Evolutionary conservation across 2,329 filamentous ascomycete species (phyloP).

Genomic region (Clarireedia sp.): DNA sequence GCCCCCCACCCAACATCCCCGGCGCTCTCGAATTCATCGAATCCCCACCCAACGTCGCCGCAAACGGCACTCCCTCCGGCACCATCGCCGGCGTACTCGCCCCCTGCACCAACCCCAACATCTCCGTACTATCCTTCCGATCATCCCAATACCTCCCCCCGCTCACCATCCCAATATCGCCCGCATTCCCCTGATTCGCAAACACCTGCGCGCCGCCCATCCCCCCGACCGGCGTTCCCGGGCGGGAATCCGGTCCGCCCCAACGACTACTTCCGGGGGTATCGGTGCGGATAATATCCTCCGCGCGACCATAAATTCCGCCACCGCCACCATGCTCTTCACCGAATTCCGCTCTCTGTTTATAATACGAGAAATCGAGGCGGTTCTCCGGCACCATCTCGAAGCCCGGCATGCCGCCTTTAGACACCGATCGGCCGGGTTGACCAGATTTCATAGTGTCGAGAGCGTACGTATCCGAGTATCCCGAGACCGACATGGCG

Average conservation of each 20-base stretch:
- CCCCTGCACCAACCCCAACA: not conserved
- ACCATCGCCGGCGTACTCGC: not conserved
- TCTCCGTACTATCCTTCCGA: not conserved
- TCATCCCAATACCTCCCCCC: not conserved
- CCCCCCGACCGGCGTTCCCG: constrained; percentile 16
- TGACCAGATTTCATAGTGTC: constrained; percentile 59
- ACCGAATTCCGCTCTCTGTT: constrained; percentile 79
- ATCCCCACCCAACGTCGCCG: not conserved
- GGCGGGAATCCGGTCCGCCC: constrained; percentile 17
- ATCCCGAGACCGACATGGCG: constrained; percentile 55
- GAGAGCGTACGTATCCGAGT: constrained; percentile 75
- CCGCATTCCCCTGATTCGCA: not conserved
- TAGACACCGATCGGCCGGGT: constrained; percentile 32
- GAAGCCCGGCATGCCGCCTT: constrained; percentile 56
- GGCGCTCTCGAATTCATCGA: constrained; percentile 32
- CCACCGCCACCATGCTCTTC: constrained; percentile 76
- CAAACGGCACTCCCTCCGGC: not conserved
- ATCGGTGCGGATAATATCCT: constrained; percentile 42
- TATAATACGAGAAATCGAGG: constrained; percentile 83
- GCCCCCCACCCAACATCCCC: constrained; percentile 49
- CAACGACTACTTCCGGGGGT: constrained; percentile 21
- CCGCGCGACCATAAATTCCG: constrained; percentile 50
- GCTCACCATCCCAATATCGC: not conserved
- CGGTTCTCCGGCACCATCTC: constrained; percentile 87
- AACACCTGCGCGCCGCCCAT: not conserved